These are phyloP conservation scores for Dysphania ambrosioides DNA, from an alignment of 148 eudicot species.

Conservation along the genomic window DNA sequence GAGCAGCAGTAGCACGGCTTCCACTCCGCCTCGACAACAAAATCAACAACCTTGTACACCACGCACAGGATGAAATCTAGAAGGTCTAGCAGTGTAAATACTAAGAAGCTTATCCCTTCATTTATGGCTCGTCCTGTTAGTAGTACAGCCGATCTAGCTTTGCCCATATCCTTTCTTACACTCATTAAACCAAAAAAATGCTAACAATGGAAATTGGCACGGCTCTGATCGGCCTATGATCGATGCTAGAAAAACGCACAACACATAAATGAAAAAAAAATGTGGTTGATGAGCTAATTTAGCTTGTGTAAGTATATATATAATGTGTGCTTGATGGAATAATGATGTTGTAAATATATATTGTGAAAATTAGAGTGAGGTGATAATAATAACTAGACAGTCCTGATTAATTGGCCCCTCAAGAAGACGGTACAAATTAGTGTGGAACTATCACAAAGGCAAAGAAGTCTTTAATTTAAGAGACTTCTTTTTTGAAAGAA, in stretches of 20 bases:
- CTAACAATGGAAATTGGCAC: background rate
- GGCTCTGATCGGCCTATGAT: background rate
- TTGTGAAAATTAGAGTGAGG: background rate
- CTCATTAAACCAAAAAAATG: background rate
- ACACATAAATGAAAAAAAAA: background rate
- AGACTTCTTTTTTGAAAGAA: too few relatives aligned
- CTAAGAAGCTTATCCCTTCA: slow-evolving; percentile 52
- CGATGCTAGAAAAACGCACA: background rate
- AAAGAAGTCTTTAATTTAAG: background rate
- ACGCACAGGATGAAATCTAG: slow-evolving; percentile 57
- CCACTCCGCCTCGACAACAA: slow-evolving; percentile 71
- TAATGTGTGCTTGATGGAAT: background rate
- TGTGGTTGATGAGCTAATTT: background rate
- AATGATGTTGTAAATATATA: slow-evolving; percentile 7
- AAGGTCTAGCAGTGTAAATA: slow-evolving; percentile 59
- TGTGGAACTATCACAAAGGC: background rate
- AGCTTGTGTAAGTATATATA: background rate
- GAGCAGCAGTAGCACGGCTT: slow-evolving; percentile 66
- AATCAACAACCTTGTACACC: slow-evolving; percentile 53
- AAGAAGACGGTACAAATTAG: background rate
- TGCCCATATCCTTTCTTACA: slow-evolving; percentile 14
- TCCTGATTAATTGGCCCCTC: slow-evolving; percentile 18
- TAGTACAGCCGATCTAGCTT: slow-evolving; percentile 21
- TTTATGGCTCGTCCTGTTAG: slow-evolving; percentile 42
- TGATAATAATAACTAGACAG: slow-evolving; percentile 8